Evolutionary conservation across 306 rosid genomes (phyloP), one percentile per base, ranked within the genome.

Genomic region (Gynostemma pentaphyllum): DNA sequence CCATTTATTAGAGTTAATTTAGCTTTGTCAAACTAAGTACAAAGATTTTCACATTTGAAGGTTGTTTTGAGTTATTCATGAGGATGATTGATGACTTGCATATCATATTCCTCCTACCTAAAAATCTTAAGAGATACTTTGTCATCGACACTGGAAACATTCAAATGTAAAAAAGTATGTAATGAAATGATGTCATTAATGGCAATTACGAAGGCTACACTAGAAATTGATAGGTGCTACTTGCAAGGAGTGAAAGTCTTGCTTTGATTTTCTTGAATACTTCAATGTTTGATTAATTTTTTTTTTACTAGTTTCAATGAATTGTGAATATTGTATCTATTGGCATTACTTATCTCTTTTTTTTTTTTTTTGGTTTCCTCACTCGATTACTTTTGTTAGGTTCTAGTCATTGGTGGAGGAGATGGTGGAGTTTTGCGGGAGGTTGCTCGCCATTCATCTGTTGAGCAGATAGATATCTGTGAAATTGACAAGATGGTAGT

Each of bases 401-500:
- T 94, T 81, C 79, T 94, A 87, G 97, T 94, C 70, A 94, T 94
- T 47, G 99, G 99, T 46, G 99, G 99, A 64, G 99, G 99, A 68
- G 99, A 94, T 67, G 97, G 99, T 56, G 99, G 99, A n/a, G 99
- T 94, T 45, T 39, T 94, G 61, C 84, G 99, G 70, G 99, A 94
- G 85, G 94, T 94, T 51, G 62, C 99, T 76, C 97, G 99, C 15
- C 88, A 94, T 80, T 64, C 87, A 39, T 88, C 97, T 11, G 72
- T 88, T 26, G 95, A 82, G 79, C 75, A 80, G 78, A 84, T 94
- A 42, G 99, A 88, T 76, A 88, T 94, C 32, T 94, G 99, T 5
- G 99, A 94, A 80, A 94, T 94, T 69, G 99, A 94, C 81, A 86
- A 94, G 82, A 88, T 94, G 97, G 99, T 94, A 46, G 81, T 94